Evolutionary conservation across 2,329 filamentous ascomycete genomes (phyloP).

Genomic region (Dactylonectria macrodidyma): DNA sequence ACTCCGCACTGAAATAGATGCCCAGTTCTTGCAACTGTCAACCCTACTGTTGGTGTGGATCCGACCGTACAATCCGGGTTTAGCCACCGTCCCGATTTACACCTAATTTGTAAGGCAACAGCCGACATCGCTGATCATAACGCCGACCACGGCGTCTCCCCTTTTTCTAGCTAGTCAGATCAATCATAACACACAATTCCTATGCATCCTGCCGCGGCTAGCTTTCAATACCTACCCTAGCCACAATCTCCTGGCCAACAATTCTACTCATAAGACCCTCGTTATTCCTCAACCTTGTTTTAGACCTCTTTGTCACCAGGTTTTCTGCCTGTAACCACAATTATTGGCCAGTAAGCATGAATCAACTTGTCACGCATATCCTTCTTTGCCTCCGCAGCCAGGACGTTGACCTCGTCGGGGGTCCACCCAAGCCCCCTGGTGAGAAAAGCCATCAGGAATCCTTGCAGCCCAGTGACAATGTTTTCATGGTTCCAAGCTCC

Average conservation of each 20-base stretch:
- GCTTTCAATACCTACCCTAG: no score
- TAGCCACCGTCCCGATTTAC: no score
- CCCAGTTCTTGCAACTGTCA: no score
- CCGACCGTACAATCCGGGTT: no score
- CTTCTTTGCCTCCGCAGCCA: conserved; percentile 15
- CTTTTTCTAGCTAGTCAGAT: no score
- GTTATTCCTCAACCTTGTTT: background rate
- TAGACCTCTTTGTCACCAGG: background rate
- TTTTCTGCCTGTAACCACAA: conserved; percentile 24
- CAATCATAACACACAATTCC: no score
- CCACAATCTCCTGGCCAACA: background rate
- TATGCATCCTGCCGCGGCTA: no score
- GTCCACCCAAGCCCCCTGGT: conserved; percentile 18
- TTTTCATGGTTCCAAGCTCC: conserved; percentile 23
- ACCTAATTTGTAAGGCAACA: no score
- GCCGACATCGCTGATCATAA: no score
- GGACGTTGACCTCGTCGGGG: conserved; percentile 18
- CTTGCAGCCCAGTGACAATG: conserved; percentile 19
- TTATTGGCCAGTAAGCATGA: conserved; percentile 32
- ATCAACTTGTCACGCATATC: conserved; percentile 18
- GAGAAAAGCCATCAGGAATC: conserved; percentile 22
- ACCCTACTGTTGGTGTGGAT: no score
- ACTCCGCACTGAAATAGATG: no score
- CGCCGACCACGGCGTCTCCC: no score
- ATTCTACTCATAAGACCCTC: background rate